Evolutionary conservation across 345 rosid species (phyloP).

Genomic region (Bretschneidera sinensis): DNA sequence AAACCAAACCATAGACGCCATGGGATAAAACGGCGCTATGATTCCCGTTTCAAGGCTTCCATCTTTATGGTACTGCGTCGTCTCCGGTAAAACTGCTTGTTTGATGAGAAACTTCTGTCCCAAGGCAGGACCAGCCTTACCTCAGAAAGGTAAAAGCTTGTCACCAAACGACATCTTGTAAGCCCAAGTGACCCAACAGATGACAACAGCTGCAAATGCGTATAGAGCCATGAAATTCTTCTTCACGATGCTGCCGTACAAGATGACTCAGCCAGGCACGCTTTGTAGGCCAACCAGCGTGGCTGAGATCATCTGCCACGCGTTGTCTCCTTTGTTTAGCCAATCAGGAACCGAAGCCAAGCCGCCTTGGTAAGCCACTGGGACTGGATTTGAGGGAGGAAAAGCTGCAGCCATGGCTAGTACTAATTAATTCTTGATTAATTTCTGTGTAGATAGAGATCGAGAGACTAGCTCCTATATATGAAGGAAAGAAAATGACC

Average conservation of each 20-base stretch:
- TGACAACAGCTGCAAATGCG: slow-evolving; percentile 40
- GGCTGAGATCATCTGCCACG: slow-evolving; percentile 49
- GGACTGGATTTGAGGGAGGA: slow-evolving; percentile 29
- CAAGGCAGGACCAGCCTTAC: slow-evolving; percentile 45
- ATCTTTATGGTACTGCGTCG: slow-evolving; percentile 18
- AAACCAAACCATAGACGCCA: slow-evolving; percentile 51
- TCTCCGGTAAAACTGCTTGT: slow-evolving; percentile 27
- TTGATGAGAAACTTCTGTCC: slow-evolving; percentile 39
- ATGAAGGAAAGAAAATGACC: no score
- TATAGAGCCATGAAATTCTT: slow-evolving; percentile 51
- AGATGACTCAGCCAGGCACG: slow-evolving; percentile 41
- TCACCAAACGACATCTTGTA: slow-evolving; percentile 50
- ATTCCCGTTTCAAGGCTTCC: slow-evolving; percentile 19
- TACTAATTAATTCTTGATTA: no score
- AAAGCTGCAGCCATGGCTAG: slow-evolving; percentile 9
- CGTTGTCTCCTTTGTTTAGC: slow-evolving; percentile 49
- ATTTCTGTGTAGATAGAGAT: no score
- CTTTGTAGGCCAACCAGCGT: slow-evolving; percentile 47
- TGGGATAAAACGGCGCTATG: slow-evolving; percentile 31
- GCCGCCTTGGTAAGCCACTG: slow-evolving; percentile 31
- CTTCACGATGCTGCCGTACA: slow-evolving; percentile 46
- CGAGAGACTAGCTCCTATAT: no score
- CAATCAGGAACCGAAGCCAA: slow-evolving; percentile 36
- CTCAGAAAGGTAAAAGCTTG: slow-evolving; percentile 45
- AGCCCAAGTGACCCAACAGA: slow-evolving; percentile 46